Evolutionary conservation across 495 filamentous ascomycete genomes (phyloP).

Genomic region (Aspergillus ellipticus): DNA sequence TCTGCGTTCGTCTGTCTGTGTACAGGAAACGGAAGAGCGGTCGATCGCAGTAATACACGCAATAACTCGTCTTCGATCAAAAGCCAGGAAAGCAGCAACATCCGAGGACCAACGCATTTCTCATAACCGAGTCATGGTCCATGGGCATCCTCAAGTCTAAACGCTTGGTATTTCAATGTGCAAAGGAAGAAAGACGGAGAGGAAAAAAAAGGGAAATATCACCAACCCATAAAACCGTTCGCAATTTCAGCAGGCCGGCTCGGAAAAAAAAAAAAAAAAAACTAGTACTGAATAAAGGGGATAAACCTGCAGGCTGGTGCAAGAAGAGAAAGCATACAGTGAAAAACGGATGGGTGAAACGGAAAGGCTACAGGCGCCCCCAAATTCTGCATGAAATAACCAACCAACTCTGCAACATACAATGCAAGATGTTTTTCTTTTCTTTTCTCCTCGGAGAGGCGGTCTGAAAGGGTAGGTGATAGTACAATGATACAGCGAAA

Average conservation of each 20-base stretch:
- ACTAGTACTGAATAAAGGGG: slow-evolving; percentile 15
- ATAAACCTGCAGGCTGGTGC: slow-evolving; percentile 13
- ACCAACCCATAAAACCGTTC: slow-evolving; percentile 18
- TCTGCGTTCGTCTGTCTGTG: slow-evolving; percentile 23
- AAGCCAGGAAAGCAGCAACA: slow-evolving; percentile 17
- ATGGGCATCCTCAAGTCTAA: slow-evolving; percentile 16
- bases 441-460: slow-evolving; percentile 27
- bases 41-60: slow-evolving; percentile 20
- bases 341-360: slow-evolving; percentile 20
- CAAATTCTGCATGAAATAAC: slow-evolving; percentile 41
- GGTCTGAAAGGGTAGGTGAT: slow-evolving; percentile 28
- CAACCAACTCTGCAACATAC: slow-evolving; percentile 40
- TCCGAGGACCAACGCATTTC: slow-evolving; percentile 4
- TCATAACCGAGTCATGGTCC: slow-evolving; percentile 6
- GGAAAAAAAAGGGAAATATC: slow-evolving; percentile 17
- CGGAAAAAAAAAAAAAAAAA: slow-evolving; percentile 7
- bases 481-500: slow-evolving; percentile 40
- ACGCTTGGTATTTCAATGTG: slow-evolving; percentile 22
- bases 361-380: slow-evolving; percentile 26
- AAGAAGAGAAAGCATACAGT: slow-evolving; percentile 24
- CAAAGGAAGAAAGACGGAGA: slow-evolving; percentile 8
- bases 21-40: slow-evolving; percentile 26
- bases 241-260: slow-evolving; percentile 22
- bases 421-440: slow-evolving; percentile 39
- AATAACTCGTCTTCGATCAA: slow-evolving; percentile 34